Conservation (phyloP, 805 yeast species). For the Kluyveromyces wickerhamii region DNA sequence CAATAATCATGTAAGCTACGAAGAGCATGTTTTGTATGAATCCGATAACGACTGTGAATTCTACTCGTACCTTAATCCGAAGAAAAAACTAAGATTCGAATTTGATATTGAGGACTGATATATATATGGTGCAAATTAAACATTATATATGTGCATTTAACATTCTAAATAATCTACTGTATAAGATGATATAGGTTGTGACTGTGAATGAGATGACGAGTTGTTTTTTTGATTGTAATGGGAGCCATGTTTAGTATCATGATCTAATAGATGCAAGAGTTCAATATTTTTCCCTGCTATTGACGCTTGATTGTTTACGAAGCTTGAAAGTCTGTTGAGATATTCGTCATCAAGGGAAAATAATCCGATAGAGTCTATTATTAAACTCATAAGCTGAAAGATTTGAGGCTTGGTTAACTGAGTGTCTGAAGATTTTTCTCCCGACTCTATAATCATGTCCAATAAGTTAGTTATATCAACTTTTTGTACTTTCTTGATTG, state of each 20-base stretch:
- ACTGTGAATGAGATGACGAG: conserved; percentile 4
- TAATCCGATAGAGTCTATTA: conserved; percentile 30
- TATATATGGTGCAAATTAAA: neutral
- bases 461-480: conserved; percentile 28
- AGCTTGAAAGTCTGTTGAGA: conserved; percentile 18
- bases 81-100: conserved; percentile 19
- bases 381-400: conserved; percentile 25
- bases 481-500: conserved; percentile 28
- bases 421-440: conserved; percentile 15
- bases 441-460: conserved; percentile 24
- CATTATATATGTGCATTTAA: conserved; percentile 7
- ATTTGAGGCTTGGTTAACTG: conserved; percentile 19
- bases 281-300: conserved; percentile 26
- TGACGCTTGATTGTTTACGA: conserved; percentile 20
- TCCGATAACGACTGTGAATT: conserved; percentile 31
- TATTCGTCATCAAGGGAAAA: conserved; percentile 25
- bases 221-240: conserved; percentile 5
- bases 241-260: conserved; percentile 7
- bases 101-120: conserved; percentile 13
- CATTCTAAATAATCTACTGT: conserved; percentile 26
- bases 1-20: conserved; percentile 39
- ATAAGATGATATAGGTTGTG: conserved; percentile 19
- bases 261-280: conserved; percentile 24
- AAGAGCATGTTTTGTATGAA: conserved; percentile 55
- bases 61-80: conserved; percentile 17